Percentiles rank a stretch among this genome's conserved stretches.
These are phyloP conservation scores for Mycosphaerella sp. DNA, from an alignment of 2,329 filamentous ascomycete genomes.

Conservation along the genomic window DNA sequence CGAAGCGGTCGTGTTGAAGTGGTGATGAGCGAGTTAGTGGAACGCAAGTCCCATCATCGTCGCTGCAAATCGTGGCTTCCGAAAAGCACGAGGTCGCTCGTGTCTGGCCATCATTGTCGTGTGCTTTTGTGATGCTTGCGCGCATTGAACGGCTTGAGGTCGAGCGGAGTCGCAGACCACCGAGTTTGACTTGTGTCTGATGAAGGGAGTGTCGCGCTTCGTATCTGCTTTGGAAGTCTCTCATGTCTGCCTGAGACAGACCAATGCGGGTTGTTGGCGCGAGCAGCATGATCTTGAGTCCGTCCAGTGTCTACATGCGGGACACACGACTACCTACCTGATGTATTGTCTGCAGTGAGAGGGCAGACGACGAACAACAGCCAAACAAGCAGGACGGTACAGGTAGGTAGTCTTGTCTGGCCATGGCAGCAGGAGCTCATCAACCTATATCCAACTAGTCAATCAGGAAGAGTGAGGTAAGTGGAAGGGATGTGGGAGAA, in stretches of 20 bases:
- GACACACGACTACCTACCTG: too few relatives aligned
- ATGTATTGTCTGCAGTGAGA: too few relatives aligned
- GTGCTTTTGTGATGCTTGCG: slow-evolving; percentile 16
- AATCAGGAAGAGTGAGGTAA: too few relatives aligned
- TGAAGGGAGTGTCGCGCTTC: slow-evolving; percentile 16
- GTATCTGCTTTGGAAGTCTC: slow-evolving; percentile 23
- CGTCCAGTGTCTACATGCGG: too few relatives aligned
- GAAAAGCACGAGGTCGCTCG: slow-evolving; percentile 19
- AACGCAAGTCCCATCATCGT: not conserved
- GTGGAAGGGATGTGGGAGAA: too few relatives aligned
- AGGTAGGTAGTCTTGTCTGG: not conserved
- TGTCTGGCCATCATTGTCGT: slow-evolving; percentile 19
- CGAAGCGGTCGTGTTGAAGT: not conserved
- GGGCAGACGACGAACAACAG: not conserved
- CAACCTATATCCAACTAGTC: not conserved
- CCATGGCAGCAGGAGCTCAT: not conserved
- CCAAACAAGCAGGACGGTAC: not conserved
- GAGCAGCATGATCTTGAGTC: slow-evolving; percentile 25
- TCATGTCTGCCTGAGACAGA: slow-evolving; percentile 27
- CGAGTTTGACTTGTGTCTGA: slow-evolving; percentile 1
- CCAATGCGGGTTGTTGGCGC: slow-evolving; percentile 26
- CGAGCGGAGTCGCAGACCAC: slow-evolving; percentile 19
- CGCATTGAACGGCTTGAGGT: slow-evolving; percentile 16
- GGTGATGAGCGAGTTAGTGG: not conserved
- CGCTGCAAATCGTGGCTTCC: slow-evolving; percentile 13